Conservation (phyloP, 768 basidiomycete species). For the Exidia glandulosa region DNA sequence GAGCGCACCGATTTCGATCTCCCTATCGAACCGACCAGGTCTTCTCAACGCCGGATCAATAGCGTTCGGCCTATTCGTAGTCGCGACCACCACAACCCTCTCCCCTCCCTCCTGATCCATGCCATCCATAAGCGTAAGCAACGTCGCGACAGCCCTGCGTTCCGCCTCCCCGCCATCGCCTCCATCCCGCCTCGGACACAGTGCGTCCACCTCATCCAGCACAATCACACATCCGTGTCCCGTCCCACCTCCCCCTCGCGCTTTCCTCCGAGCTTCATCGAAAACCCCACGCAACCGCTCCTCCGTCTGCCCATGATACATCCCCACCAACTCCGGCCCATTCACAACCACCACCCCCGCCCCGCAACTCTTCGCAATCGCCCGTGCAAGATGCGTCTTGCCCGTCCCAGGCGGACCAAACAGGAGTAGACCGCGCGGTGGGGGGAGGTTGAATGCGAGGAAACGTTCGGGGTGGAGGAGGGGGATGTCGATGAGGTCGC, state of each 20-base stretch:
- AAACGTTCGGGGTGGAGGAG: constrained; percentile 75
- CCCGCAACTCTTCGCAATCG: constrained; percentile 78
- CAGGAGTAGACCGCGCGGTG: constrained; percentile 86
- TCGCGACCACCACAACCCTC: constrained; percentile 88
- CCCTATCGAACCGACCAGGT: constrained; percentile 87
- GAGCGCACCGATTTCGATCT: constrained; percentile 80
- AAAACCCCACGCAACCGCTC: constrained; percentile 84
- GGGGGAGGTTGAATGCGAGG: constrained; percentile 44
- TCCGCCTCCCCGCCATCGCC: constrained; percentile 91
- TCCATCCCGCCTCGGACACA: constrained; percentile 87
- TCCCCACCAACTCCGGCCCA: constrained; percentile 88
- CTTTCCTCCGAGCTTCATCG: constrained; percentile 67
- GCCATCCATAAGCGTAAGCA: constrained; percentile 91
- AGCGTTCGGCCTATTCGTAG: constrained; percentile 90
- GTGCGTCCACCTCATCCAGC: constrained; percentile 90
- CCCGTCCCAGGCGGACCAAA: constrained; percentile 97
- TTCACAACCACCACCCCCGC: constrained; percentile 89
- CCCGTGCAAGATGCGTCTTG: constrained; percentile 92
- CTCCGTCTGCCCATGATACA: constrained; percentile 97
- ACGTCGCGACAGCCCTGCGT: constrained; percentile 87
- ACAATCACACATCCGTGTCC: constrained; percentile 96
- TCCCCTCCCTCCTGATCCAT: constrained; percentile 14
- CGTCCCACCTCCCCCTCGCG: too few relatives aligned
- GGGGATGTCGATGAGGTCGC: constrained; percentile 78
- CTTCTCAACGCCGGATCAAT: constrained; percentile 87